Conservation (phyloP, 257 asterid species). For the Capsicum chinense region DNA sequence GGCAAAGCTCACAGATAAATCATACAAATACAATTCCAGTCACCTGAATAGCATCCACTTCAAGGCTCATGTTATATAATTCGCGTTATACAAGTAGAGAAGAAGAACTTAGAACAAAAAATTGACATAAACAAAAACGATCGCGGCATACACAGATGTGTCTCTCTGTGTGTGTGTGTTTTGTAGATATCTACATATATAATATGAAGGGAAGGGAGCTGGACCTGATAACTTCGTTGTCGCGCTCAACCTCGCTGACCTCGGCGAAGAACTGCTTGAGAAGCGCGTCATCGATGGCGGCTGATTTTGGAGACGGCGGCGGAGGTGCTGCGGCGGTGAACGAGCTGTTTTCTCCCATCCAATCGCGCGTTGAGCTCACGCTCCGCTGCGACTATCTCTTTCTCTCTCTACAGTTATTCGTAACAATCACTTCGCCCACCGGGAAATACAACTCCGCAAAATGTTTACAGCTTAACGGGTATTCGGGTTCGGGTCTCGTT, state of each 20-base stretch:
- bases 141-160: too few species aligned
- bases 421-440: not conserved
- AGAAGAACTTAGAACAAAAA: too few species aligned
- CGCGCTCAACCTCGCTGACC: constrained; percentile 98
- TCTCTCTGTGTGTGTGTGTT: too few species aligned
- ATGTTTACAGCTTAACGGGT: constrained; percentile 17
- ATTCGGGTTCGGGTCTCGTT: not conserved
- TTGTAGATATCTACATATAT: not conserved
- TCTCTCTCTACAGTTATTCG: not conserved
- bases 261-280: constrained; percentile 89
- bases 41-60: not conserved
- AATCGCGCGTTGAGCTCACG: constrained; percentile 9
- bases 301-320: constrained; percentile 25
- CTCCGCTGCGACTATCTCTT: not conserved
- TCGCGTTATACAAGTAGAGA: not conserved
- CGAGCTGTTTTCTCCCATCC: constrained; percentile 72
- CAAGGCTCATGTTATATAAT: not conserved
- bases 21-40: not conserved
- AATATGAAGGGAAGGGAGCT: not conserved
- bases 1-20: not conserved
- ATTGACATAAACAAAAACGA: too few species aligned
- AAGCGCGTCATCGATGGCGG: constrained; percentile 70
- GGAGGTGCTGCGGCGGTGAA: constrained; percentile 39
- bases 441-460: not conserved
- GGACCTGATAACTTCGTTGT: constrained; percentile 89